These are phyloP conservation scores for Diaporthe capsici DNA, from an alignment of 2,329 filamentous ascomycete species.

Conservation along the genomic window DNA sequence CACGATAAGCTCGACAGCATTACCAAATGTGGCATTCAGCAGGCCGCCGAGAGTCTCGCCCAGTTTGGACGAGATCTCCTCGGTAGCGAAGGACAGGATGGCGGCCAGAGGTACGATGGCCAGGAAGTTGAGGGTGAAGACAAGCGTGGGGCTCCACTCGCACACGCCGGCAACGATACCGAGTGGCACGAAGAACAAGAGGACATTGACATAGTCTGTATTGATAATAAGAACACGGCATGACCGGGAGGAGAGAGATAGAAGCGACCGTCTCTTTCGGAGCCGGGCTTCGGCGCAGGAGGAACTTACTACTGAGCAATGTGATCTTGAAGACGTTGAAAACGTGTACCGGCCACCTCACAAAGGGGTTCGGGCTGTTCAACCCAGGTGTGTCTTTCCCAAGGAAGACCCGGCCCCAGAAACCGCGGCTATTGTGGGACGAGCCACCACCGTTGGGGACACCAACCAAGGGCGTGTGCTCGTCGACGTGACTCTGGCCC, in stretches of 20 bases:
- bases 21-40: constrained; percentile 84
- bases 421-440: constrained; percentile 43
- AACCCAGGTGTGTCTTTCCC: constrained; percentile 67
- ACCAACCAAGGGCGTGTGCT: constrained; percentile 59
- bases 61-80: constrained; percentile 80
- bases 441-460: constrained; percentile 49
- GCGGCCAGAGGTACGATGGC: constrained; percentile 84
- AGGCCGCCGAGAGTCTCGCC: constrained; percentile 82
- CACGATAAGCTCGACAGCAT: constrained; percentile 85
- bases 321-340: constrained; percentile 72
- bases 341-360: constrained; percentile 61
- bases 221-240: constrained; percentile 32
- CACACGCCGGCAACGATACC: constrained; percentile 77
- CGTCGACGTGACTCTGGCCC: constrained; percentile 43
- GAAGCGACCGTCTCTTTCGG: neutral
- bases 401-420: constrained; percentile 59
- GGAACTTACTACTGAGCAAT: constrained; percentile 69
- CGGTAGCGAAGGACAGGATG: constrained; percentile 82
- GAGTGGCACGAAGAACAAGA: constrained; percentile 80
- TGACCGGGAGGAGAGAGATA: neutral
- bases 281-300: neutral
- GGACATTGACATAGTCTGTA: constrained; percentile 75
- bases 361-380: constrained; percentile 61
- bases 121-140: constrained; percentile 85
- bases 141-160: constrained; percentile 74